Evolutionary conservation across 345 rosid species (phyloP).

Genomic region (Salix exigua): DNA sequence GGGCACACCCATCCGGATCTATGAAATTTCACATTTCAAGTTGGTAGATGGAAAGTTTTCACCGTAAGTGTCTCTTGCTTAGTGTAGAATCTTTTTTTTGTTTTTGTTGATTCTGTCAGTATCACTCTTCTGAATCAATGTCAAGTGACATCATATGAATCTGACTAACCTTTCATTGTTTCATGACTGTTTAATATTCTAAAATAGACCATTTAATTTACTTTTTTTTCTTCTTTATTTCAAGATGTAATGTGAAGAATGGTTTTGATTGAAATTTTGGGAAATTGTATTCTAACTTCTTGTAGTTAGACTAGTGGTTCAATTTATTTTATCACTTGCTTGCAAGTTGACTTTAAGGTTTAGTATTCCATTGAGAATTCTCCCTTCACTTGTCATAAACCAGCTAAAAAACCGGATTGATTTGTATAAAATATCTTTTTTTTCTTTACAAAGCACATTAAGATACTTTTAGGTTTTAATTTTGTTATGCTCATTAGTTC

Average conservation of each 20-base stretch:
- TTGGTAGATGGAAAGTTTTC: conserved; percentile 99
- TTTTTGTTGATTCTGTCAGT: not conserved
- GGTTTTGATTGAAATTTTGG: not conserved
- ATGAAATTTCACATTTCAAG: conserved; percentile 86
- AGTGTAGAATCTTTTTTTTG: not conserved
- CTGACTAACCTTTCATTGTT: not conserved
- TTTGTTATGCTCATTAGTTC: no score
- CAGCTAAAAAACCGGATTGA: no score
- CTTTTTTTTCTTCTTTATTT: not conserved
- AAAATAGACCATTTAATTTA: not conserved
- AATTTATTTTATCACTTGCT: not conserved
- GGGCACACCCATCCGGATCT: conserved; percentile 82
- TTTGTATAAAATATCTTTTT: no score
- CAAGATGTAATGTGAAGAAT: not conserved
- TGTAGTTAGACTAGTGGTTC: not conserved
- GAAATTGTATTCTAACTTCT: no score
- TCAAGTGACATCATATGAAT: not conserved
- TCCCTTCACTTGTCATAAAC: no score
- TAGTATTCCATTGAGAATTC: not conserved
- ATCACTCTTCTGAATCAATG: not conserved
- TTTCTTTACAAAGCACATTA: no score
- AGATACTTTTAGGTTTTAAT: no score
- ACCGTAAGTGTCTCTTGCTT: conserved; percentile 55
- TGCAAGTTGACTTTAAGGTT: not conserved
- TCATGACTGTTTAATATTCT: not conserved